A percentile compares a stretch with the other conserved stretches of the same genome.
Conservation (phyloP, 2,329 filamentous ascomycete genomes). For the Phoma sp. region DNA sequence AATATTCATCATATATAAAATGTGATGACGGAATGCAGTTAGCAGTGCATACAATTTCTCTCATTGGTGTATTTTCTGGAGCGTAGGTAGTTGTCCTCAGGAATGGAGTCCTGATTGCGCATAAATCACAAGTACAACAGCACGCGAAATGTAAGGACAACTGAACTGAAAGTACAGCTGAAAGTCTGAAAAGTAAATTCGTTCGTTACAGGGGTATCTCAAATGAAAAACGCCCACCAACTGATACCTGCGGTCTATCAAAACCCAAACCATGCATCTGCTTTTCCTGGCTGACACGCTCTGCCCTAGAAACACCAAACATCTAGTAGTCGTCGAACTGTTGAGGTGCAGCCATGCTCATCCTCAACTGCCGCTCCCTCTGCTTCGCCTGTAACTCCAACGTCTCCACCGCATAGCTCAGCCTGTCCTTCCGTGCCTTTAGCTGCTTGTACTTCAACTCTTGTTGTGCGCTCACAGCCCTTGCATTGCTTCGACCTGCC, state of each 20-base stretch:
- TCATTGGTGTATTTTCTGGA: no score
- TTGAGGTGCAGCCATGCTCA: conserved; percentile 70
- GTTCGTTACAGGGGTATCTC: conserved; percentile 35
- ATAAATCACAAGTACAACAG: no score
- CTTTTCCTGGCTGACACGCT: background rate
- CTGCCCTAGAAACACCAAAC: no score
- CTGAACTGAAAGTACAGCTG: no score
- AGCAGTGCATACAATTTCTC: no score
- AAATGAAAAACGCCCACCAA: conserved; percentile 35
- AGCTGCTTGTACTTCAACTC: conserved; percentile 70
- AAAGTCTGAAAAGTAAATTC: background rate
- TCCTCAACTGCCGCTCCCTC: conserved; percentile 72
- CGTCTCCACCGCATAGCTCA: conserved; percentile 86
- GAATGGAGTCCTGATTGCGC: no score
- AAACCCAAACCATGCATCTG: background rate
- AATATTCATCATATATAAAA: no score
- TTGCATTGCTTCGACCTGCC: conserved; percentile 35
- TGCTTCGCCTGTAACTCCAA: conserved; percentile 87
- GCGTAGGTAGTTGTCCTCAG: no score
- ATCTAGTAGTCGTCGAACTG: conserved; percentile 46
- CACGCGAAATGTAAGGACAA: background rate
- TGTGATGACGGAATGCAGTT: no score
- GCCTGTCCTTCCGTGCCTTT: conserved; percentile 80
- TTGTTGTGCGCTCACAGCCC: conserved; percentile 56
- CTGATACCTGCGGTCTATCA: background rate